A percentile compares a stretch with the other conserved stretches of the same genome.
phyloP scores from a whole-genome alignment of 23 red algal species.

The Cyanidiococcus yangmingshanensis region DNA sequence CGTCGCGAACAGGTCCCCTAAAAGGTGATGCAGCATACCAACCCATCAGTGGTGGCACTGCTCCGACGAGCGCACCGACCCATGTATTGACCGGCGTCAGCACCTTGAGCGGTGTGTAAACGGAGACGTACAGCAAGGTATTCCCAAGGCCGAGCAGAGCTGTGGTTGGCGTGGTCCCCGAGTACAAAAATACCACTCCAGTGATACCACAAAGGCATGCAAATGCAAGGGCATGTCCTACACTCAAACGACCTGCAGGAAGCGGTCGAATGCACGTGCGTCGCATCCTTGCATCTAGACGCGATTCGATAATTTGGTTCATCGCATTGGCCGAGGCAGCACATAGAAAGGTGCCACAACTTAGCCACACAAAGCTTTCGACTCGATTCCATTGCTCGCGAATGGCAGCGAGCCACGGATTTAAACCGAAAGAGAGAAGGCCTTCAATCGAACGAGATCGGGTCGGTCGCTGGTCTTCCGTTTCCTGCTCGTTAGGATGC shows the following conservation, averaged over 20 bases:
- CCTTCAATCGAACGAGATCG: background rate
- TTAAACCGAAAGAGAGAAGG: background rate
- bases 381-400: background rate
- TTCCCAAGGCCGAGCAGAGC: conserved; percentile 61
- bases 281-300: conserved; percentile 60
- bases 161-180: conserved; percentile 32
- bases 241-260: conserved; percentile 45
- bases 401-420: background rate
- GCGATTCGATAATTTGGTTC: conserved; percentile 86
- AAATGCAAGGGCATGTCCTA: conserved; percentile 42
- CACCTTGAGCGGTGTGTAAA: conserved; percentile 86
- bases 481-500: conserved; percentile 12
- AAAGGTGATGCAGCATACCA: conserved; percentile 56
- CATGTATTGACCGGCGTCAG: conserved; percentile 68
- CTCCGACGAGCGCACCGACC: conserved; percentile 88
- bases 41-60: conserved; percentile 77
- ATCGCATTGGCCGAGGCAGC: conserved; percentile 77
- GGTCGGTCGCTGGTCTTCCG: background rate
- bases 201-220: conserved; percentile 35
- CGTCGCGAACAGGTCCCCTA: background rate
- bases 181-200: conserved; percentile 34
- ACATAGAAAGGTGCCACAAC: conserved; percentile 56
- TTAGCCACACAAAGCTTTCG: background rate
- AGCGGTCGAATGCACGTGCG: conserved; percentile 72
- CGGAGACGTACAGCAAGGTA: conserved; percentile 62